phyloP scores from a whole-genome alignment of 2,329 filamentous ascomycete genomes.

The Ascochyta pisi region DNA sequence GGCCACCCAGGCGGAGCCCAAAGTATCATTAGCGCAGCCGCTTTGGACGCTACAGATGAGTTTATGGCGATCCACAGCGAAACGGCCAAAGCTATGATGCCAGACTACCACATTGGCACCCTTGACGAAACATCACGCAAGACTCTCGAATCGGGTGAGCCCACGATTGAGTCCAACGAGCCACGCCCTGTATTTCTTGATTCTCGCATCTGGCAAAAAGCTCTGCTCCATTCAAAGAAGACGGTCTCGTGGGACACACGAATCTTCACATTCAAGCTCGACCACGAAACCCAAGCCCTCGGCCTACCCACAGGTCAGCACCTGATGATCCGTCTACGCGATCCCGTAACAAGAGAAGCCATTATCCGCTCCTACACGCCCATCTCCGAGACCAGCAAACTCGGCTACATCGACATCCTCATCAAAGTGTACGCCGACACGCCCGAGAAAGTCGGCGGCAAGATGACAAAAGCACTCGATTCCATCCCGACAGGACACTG shows the following conservation, averaged over 20 bases:
- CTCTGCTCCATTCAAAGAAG: constrained; percentile 72
- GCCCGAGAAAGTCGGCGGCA: constrained; percentile 67
- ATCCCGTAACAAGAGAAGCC: constrained; percentile 72
- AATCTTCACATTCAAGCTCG: constrained; percentile 81
- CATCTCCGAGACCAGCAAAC: constrained; percentile 68
- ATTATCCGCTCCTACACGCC: constrained; percentile 90
- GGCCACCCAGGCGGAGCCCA: constrained; percentile 85
- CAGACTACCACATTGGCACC: constrained; percentile 80
- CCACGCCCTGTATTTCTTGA: constrained; percentile 72
- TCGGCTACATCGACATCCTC: constrained; percentile 74
- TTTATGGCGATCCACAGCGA: constrained; percentile 93
- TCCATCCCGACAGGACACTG: constrained; percentile 72
- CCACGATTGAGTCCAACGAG: constrained; percentile 51
- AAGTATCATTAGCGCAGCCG: constrained; percentile 84
- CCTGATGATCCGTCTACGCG: constrained; percentile 80
- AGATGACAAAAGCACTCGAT: constrained; percentile 83
- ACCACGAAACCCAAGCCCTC: constrained; percentile 71
- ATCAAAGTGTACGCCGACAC: constrained; percentile 81
- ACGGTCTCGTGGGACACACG: constrained; percentile 77
- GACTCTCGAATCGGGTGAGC: constrained; percentile 58
- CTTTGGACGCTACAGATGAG: constrained; percentile 82
- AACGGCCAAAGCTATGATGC: constrained; percentile 91
- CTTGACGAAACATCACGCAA: constrained; percentile 68
- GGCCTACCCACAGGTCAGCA: constrained; percentile 88
- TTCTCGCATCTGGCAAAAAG: constrained; percentile 74